Base-by-base conservation (phyloP, 1,284 basidiomycete genomes). In the Inonotus hispidus region DNA sequence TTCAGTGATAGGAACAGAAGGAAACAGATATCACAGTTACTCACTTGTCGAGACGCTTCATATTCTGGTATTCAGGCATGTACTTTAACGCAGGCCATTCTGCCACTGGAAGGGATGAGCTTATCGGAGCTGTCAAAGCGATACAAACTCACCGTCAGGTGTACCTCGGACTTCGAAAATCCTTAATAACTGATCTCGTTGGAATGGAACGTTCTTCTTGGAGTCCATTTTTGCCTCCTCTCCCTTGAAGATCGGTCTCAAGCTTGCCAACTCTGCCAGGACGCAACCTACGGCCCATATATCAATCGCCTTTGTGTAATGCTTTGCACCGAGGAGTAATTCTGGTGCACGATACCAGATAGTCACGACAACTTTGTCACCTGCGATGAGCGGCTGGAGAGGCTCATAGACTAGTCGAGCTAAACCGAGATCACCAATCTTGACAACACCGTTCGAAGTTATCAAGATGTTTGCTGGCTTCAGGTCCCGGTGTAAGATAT, bases 381-480 rank as follows among this genome's bases (percentile, higher is more conserved):
- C 93, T 0, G 85, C 83, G 72, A 92, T 86, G 1, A 97, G 78
- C 0, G 92, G 88, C 69, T 95, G 92, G 0, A 97, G 78, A 2
- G 95, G 95, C 59, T 90, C 84, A 65, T 90, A 85, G 56, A 90
- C 88, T 6, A 98, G 79, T 41, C 97, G 83, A 0, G 97, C 97
- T 6, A 99, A 82, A 37, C 97, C 97, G 0, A 99, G 78, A 73
- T 99, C 97, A 16, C 95, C 97, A 56, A 99, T 98, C 75, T 99
- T 99, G 70, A 99, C 95, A 16, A 94, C 84, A 0, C 97, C 97
- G 11, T 74, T 70, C 3, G 88, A 85, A 13, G 89, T 98, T 58
- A 99, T 93, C 57, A 99, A 89, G 71, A 99, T 98, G 71, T 99
- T 99, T 25, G 97, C 97, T 0, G 97, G 97, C 74, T 99, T 99